Evolutionary conservation across 192 early-diverging fungal species (phyloP), one percentile per base, ranked within the genome.

Genomic region (Gamsiella multidivaricata): DNA sequence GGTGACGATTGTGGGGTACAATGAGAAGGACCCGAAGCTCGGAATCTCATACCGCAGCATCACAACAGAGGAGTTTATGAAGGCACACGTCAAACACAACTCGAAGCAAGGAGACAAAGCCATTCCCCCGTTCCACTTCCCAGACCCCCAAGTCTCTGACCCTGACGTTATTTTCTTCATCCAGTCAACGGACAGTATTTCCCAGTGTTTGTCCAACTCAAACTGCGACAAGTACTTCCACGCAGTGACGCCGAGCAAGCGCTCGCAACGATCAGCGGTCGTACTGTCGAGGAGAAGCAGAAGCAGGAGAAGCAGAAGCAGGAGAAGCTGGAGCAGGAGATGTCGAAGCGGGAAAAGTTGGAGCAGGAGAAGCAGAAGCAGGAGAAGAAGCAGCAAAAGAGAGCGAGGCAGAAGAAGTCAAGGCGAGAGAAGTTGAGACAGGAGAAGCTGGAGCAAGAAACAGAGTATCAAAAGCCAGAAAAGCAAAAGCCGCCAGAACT

Each of bases 121-220:
- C 32, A 43, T 47, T 22, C 46, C 59, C 20, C 59, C 59, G 32
- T 61, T 61, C 45, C 49, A 61, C 31, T 61, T 61, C 26, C 46
- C 46, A 17, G 25, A 22, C 6, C 59, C 45, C 23, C 23, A 61
- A 6, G 45, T 49, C n/a, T 47, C 45, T 50, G 59, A 45, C 46
- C 59, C 59, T 5, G 59, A 61, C 32, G 31, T 61, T n/a, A 23
- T 61, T 1, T 61, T 61, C 26, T 47, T 45, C 17, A 8, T 61
- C 29, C 18, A 32, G 49, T 61, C 59, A 61, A 61, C 29, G 28
- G 28, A 18, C 7, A 49, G 2, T 17, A 31, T 6, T 46, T 31
- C 11, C 59, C 59, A 12, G 41, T 42, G 14, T 61, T 49, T 50
- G 28, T 49, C 45, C 59, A 56, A 20, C 11, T 47, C 3, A 61